These are phyloP conservation scores for Hordeum vulgare DNA, from an alignment of 176 grass and related monocot genomes.

Conservation along the genomic window MorexV3_pseudomolecules_assembly NC_058520.1:495273822-495274321, in stretches of 20 bases:
- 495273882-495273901: constrained; percentile 25
- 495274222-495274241: not conserved
- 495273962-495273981: constrained; percentile 12
- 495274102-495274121: constrained; percentile 2
- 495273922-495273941: not conserved
- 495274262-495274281: not conserved
- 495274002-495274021: not conserved
- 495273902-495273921: constrained; percentile 9
- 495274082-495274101: not conserved
- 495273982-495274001: not conserved
- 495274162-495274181: too few species aligned
- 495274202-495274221: constrained; percentile 27
- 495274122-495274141: constrained; percentile 24
- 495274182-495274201: too few species aligned
- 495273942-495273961: not conserved
- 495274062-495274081: not conserved
- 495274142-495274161: not conserved
- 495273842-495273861: not conserved
- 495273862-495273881: not conserved
- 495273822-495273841: constrained; percentile 17
- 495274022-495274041: not conserved
- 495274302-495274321: constrained; percentile 17
- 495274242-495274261: not conserved
- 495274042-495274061: not conserved
- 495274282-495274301: not conserved